Base-by-base conservation (phyloP, 2,329 filamentous ascomycete species). In the Aspergillus pseudonomiae region DNA sequence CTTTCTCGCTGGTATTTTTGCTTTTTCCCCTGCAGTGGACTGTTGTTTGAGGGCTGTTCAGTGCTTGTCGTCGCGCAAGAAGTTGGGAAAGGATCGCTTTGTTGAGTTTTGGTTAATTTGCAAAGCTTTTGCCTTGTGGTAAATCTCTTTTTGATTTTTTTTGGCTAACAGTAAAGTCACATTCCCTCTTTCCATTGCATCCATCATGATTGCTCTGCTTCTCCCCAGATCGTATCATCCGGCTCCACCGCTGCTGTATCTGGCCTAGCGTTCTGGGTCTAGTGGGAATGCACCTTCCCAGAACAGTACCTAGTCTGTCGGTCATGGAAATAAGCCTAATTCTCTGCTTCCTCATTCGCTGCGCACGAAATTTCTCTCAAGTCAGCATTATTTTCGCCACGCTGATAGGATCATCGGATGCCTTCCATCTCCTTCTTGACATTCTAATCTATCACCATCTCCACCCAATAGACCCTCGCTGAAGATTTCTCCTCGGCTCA, bases 141-240 rank as follows among this genome's bases (percentile, higher is more conserved):
- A 24, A 46, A 46, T 46, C 24, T 46, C n/a, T 50, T 19, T 26
- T 19, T 26, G 5, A 7, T 28, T 28, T 50, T 50, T 30, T 50
- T 30, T 46, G n/a, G n/a, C 43, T 46, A 24, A 28, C 7, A 41
- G 19, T 6, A 48, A 52, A 30, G 48, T 34, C 30, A 43, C 48
- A 48, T 50, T 61, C 53, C 53, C 26, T 36, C 28, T 36, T 62
- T 34, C 21, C 16, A n/a, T 41, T 45, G 52, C 32, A 28, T 58
- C 45, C 41, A 54, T 60, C n/a, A 21, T 50, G n/a, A 39, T 61
- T 62, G 58, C 56, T 60, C 54, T 56, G 48, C 54, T 65, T 64
- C 59, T 67, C 73, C 70, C 73, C 69, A 69, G 72, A 76, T 75
- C 67, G 65, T 65, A 68, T 66, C 62, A 65, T 62, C 63, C 48